phyloP scores from a whole-genome alignment of 1,284 basidiomycete species.

The Apiotrichum sp. region DNA sequence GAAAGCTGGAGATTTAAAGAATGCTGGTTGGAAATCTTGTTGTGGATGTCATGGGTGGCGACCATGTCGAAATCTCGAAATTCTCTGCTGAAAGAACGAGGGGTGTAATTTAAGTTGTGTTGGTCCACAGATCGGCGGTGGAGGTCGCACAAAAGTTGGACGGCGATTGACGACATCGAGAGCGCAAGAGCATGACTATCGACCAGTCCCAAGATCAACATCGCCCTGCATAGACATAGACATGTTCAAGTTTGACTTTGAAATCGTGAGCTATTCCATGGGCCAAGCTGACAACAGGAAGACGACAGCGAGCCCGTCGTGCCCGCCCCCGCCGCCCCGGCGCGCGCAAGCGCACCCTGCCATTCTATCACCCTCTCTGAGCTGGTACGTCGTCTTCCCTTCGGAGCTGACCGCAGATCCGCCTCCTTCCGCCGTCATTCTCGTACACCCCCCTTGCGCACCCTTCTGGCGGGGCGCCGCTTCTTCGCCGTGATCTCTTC shows the following conservation, averaged over 20 bases:
- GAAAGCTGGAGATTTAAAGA: too few species aligned
- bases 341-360: conserved; percentile 18
- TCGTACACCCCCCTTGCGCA: conserved; percentile 40
- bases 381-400: conserved; percentile 1
- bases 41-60: too few species aligned
- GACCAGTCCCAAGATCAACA: too few species aligned
- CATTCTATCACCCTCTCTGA: conserved; percentile 25
- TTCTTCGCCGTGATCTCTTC: conserved; percentile 74
- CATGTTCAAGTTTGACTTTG: conserved; percentile 50
- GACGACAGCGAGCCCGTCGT: conserved; percentile 20
- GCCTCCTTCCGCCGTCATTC: conserved; percentile 37
- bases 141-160: too few species aligned
- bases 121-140: too few species aligned
- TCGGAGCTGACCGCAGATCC: conserved; percentile 22
- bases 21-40: too few species aligned
- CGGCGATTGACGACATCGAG: too few species aligned
- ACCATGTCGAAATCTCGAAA: too few species aligned
- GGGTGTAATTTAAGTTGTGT: too few species aligned
- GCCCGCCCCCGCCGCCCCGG: not conserved
- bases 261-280: conserved; percentile 28
- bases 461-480: conserved; percentile 17
- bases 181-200: too few species aligned
- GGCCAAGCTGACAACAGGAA: conserved; percentile 7
- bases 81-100: too few species aligned
- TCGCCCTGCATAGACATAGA: too few species aligned